Conservation (phyloP, 306 rosid species). For the Oemleria cerasiformis region DNA sequence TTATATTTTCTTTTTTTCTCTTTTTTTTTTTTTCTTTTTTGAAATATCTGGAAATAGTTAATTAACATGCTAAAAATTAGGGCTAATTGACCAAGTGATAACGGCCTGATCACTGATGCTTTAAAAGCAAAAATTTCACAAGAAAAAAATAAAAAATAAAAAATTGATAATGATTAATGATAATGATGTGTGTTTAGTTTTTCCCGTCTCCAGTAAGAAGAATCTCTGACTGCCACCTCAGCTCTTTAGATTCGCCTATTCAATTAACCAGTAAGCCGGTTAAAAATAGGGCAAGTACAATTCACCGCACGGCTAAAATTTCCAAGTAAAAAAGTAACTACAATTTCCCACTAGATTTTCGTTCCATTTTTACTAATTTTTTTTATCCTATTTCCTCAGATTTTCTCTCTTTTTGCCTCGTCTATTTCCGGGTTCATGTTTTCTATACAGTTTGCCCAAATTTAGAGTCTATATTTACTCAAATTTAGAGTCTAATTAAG, state of each 20-base stretch:
- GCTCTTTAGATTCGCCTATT: constrained; percentile 14
- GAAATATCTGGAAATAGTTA: constrained; percentile 27
- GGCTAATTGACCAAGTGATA: constrained; percentile 62
- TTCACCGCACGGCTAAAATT: neutral
- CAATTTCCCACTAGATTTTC: no score
- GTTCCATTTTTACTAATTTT: neutral
- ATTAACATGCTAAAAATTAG: constrained; percentile 30
- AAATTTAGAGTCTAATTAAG: neutral
- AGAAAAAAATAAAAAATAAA: neutral
- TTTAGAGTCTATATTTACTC: no score
- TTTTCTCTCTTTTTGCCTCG: no score
- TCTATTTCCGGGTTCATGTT: no score
- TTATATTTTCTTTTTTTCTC: neutral
- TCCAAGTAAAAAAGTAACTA: neutral
- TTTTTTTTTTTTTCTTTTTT: neutral
- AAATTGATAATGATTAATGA: neutral
- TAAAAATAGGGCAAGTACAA: neutral
- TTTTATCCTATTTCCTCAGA: no score
- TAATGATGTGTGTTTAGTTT: constrained; percentile 10
- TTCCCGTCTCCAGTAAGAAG: neutral
- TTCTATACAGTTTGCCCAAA: no score
- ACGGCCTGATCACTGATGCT: constrained; percentile 42
- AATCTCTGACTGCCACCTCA: constrained; percentile 25
- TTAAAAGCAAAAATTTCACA: neutral
- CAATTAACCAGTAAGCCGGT: neutral